Evolutionary conservation across 2,329 filamentous ascomycete species (phyloP), one percentile per base, ranked within the genome.

Genomic region (Paramyrothecium sp.): DNA sequence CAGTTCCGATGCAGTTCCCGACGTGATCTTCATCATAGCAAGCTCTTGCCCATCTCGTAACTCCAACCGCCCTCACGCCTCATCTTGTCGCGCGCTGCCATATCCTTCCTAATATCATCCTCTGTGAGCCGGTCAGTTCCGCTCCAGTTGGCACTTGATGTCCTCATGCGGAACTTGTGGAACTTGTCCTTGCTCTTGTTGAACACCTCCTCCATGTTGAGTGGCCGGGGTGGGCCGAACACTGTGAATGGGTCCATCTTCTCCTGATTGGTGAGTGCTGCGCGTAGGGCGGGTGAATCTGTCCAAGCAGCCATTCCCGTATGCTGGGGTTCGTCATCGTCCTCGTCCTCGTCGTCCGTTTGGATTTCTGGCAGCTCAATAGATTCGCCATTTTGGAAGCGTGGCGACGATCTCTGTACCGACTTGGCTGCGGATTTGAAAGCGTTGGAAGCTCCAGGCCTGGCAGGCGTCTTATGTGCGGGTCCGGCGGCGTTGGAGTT

Each of bases 191-290:
- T 92, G 73, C 90, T 93, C 72, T 92, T 91, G 74, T 84, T 89
- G 75, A 99, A 99, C 33, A 97, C 92, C 70, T 98, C 93, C 68
- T 99, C 96, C 89, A 99, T 95, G 68, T 92, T 91, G 62, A 99
- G 81, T 13, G 92, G 91, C 12, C 85, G 88, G 22, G 96, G 92
- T 1, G 91, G 90, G 0, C 95, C 95, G 69, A 99, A 99, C 54
- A 99, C 90, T 41, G 84, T 79, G 67, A 91, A 86, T 0, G 92
- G 91, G 67, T 99, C 92, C 64, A 95, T 83, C 11, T 87, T 85
- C 72, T 99, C 93, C 71, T 99, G 96, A 53, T 86, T 81, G 58
- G 89, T 83, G 23, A 99, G 83, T 56, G 91, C 84, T 54, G 85
- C 81, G 19, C 89, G 86, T 50, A 99, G 83, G 61, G 91, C 89